Evolutionary conservation across 164 flowering plant genomes (phyloP).

Genomic region (Protea cynaroides): DNA sequence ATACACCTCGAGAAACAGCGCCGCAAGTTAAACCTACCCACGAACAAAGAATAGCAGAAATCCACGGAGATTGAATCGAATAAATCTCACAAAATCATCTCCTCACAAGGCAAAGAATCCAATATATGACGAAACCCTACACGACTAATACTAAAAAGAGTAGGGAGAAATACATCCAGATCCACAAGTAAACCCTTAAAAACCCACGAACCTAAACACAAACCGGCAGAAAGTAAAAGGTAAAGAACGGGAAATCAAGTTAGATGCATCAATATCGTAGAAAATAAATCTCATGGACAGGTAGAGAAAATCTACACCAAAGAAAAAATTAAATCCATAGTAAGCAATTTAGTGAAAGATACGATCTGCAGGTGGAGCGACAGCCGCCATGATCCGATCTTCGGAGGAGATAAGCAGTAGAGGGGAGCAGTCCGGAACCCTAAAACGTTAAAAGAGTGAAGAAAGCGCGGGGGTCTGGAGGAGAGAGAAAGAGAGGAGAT

Average conservation of each 20-base stretch:
- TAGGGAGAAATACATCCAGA: neutral
- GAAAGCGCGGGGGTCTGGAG: slow-evolving; percentile 5
- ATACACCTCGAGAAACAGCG: neutral
- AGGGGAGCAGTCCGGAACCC: neutral
- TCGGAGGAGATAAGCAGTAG: neutral
- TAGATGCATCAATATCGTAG: neutral
- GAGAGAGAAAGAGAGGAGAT: neutral
- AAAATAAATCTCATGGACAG: neutral
- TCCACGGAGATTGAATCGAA: neutral
- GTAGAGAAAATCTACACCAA: neutral
- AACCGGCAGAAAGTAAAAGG: neutral
- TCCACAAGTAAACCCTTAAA: slow-evolving; percentile 17
- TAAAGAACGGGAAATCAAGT: neutral
- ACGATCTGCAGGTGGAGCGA: slow-evolving; percentile 37
- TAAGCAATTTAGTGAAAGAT: slow-evolving; percentile 18
- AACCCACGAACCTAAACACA: slow-evolving; percentile 4
- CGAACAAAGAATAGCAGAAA: neutral
- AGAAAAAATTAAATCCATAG: slow-evolving; percentile 8
- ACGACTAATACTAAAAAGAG: neutral
- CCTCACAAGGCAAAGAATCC: neutral
- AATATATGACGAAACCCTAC: neutral
- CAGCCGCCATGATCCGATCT: slow-evolving; percentile 34
- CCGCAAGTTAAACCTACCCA: neutral
- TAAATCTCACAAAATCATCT: neutral
- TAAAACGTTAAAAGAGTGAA: slow-evolving; percentile 12